These are phyloP conservation scores for Daldinia caldariorum DNA, from an alignment of 495 filamentous ascomycete genomes.

Conservation along the genomic window DNA sequence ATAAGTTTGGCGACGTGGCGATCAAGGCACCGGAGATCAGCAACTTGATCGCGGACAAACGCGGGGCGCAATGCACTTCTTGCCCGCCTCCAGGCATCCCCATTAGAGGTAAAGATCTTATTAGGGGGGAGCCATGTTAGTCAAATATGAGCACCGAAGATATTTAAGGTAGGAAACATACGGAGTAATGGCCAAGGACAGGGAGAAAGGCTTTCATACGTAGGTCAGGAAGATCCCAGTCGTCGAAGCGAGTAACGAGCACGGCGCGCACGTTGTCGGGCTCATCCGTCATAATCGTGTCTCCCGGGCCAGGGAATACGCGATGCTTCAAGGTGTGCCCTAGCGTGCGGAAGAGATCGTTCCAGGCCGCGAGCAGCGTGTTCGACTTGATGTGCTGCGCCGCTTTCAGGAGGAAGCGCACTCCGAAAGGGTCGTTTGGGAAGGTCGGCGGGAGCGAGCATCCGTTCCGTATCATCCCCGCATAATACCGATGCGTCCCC, in stretches of 20 bases:
- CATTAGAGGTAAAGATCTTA: conserved; percentile 76
- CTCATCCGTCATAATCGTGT: conserved; percentile 67
- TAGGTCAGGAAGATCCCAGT: conserved; percentile 54
- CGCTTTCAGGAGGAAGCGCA: conserved; percentile 51
- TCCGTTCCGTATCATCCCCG: conserved; percentile 26
- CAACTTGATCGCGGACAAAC: conserved; percentile 61
- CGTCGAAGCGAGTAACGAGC: conserved; percentile 68
- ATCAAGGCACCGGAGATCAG: conserved; percentile 64
- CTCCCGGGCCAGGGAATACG: conserved; percentile 39
- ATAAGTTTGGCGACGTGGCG: conserved; percentile 67
- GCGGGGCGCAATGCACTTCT: conserved; percentile 58
- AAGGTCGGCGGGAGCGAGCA: conserved; percentile 43
- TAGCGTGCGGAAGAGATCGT: conserved; percentile 27
- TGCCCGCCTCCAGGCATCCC: conserved; percentile 67
- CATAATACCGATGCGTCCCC: conserved; percentile 25
- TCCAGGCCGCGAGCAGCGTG: conserved; percentile 42
- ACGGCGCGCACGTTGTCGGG: conserved; percentile 79
- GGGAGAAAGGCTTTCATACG: conserved; percentile 47
- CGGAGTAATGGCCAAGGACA: conserved; percentile 51
- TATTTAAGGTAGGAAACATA: neutral
- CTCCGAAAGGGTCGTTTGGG: conserved; percentile 55
- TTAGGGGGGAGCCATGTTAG: neutral
- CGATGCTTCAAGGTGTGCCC: conserved; percentile 50
- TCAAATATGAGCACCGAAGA: neutral
- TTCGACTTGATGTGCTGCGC: conserved; percentile 44